Evolutionary conservation across 768 basidiomycete species (phyloP).

Genomic region (Exidia glandulosa): DNA sequence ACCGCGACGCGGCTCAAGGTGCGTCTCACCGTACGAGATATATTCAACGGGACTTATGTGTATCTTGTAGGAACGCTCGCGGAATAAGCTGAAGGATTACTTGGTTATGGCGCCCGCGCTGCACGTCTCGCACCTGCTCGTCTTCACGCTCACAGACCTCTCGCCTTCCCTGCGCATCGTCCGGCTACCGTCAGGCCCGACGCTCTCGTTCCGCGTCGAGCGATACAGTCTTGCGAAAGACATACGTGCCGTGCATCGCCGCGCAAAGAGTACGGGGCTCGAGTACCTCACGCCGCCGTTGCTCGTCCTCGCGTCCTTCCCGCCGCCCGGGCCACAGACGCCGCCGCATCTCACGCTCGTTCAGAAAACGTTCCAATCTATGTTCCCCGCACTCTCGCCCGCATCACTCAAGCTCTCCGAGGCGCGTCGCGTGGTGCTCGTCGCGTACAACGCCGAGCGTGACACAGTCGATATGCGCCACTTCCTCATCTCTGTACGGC

Average conservation of each 20-base stretch:
- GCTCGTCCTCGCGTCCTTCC: slow-evolving; percentile 85
- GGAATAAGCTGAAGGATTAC: slow-evolving; percentile 90
- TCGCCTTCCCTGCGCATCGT: slow-evolving; percentile 82
- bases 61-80: slow-evolving; percentile 64
- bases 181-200: slow-evolving; percentile 82
- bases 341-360: slow-evolving; percentile 82
- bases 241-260: slow-evolving; percentile 50
- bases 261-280: slow-evolving; percentile 64
- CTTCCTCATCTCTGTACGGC: slow-evolving; percentile 89
- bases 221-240: slow-evolving; percentile 89
- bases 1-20: slow-evolving; percentile 90
- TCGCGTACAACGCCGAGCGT: slow-evolving; percentile 80
- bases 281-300: slow-evolving; percentile 90
- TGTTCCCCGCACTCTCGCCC: slow-evolving; percentile 89
- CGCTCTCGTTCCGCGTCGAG: slow-evolving; percentile 85
- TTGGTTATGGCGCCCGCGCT: slow-evolving; percentile 84
- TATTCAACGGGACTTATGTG: slow-evolving; percentile 2
- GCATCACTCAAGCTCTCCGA: slow-evolving; percentile 71
- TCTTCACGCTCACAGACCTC: slow-evolving; percentile 78
- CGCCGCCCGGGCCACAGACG: slow-evolving; percentile 56
- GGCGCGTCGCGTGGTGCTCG: slow-evolving; percentile 86
- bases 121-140: slow-evolving; percentile 84
- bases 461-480: slow-evolving; percentile 89
- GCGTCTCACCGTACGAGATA: slow-evolving; percentile 15
- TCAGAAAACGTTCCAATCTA: slow-evolving; percentile 90